A percentile compares a stretch with the other conserved stretches of the same genome.
phyloP scores from a whole-genome alignment of 2,329 filamentous ascomycete genomes.

The Dichotomopilus funicola region DNA sequence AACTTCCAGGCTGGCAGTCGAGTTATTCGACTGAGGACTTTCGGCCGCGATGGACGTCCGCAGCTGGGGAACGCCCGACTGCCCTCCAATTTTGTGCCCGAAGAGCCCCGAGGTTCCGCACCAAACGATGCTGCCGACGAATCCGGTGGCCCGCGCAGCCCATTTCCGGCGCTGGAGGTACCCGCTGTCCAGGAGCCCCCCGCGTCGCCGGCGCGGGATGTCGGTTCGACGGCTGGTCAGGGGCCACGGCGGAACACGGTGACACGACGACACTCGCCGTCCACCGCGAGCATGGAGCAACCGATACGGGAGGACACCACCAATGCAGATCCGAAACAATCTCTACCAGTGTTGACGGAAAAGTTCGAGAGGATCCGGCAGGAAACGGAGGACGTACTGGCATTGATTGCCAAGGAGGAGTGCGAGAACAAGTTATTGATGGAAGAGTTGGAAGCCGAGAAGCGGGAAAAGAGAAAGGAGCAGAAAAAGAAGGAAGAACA shows the following conservation, averaged over 20 bases:
- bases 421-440: constrained; percentile 61
- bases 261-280: constrained; percentile 71
- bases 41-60: constrained; percentile 57
- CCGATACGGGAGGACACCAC: constrained; percentile 35
- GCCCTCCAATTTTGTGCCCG: constrained; percentile 49
- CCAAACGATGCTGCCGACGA: constrained; percentile 43
- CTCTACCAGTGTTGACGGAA: constrained; percentile 71
- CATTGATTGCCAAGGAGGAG: constrained; percentile 64
- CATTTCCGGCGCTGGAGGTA: constrained; percentile 55
- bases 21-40: constrained; percentile 77
- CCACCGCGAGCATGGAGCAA: constrained; percentile 52
- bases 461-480: constrained; percentile 68
- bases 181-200: constrained; percentile 55
- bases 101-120: constrained; percentile 40
- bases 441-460: constrained; percentile 66
- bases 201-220: constrained; percentile 58
- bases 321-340: constrained; percentile 54
- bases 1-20: constrained; percentile 89
- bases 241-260: constrained; percentile 56
- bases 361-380: constrained; percentile 72
- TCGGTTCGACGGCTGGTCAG: constrained; percentile 36
- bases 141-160: constrained; percentile 40
- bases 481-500: constrained; percentile 88
- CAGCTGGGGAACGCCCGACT: constrained; percentile 50
- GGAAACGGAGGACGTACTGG: constrained; percentile 74